These are phyloP conservation scores for Prunus davidiana DNA, from an alignment of 306 rosid genomes.

Conservation along the genomic window DNA sequence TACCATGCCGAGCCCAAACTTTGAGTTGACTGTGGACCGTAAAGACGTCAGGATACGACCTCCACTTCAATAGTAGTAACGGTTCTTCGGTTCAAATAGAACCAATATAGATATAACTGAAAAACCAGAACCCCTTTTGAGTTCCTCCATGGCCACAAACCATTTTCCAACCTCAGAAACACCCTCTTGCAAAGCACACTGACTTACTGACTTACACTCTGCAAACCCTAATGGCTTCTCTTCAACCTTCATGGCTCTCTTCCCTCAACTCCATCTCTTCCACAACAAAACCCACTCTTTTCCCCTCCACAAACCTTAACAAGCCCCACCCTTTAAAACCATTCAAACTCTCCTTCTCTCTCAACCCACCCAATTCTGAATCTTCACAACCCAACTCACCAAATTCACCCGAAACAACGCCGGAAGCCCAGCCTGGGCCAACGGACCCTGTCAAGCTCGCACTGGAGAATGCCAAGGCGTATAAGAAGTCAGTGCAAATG, in stretches of 20 bases:
- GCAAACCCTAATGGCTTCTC: slow-evolving; percentile 41
- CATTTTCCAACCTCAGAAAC: neutral
- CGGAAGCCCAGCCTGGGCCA: slow-evolving; percentile 25
- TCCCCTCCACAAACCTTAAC: slow-evolving; percentile 26
- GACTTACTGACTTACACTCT: neutral
- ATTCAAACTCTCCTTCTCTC: slow-evolving; percentile 32
- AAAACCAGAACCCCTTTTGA: neutral
- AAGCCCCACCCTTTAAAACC: slow-evolving; percentile 30
- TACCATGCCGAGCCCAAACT: no score
- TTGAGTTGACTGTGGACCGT: no score
- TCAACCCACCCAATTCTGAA: slow-evolving; percentile 34
- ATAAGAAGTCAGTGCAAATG: slow-evolving; percentile 35
- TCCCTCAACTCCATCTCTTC: slow-evolving; percentile 35
- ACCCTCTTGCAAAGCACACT: neutral
- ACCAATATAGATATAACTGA: neutral
- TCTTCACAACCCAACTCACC: slow-evolving; percentile 33
- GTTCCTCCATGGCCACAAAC: neutral
- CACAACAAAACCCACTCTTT: slow-evolving; percentile 27
- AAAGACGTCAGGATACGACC: no score
- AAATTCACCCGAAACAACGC: slow-evolving; percentile 24
- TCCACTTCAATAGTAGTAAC: no score
- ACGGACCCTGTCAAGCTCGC: slow-evolving; percentile 67
- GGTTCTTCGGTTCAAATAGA: no score
- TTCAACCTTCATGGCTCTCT: slow-evolving; percentile 47
- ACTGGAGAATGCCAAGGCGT: slow-evolving; percentile 57